Evolutionary conservation across 139 green algal species (phyloP).

Genomic region (Tetraselmis chui): DNA sequence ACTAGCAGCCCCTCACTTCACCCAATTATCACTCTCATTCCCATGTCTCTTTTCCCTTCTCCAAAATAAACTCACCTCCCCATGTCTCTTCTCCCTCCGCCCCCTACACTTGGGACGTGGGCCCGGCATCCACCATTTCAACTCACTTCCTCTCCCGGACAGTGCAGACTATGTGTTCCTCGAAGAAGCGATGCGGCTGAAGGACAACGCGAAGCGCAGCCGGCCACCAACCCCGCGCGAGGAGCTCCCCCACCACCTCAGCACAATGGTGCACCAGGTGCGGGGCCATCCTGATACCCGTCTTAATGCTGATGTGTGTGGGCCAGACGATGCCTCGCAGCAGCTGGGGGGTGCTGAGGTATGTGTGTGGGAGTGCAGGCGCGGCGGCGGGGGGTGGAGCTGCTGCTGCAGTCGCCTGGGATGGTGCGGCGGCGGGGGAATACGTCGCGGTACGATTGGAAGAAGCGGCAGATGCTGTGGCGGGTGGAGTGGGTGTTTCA

Average conservation of each 20-base stretch:
- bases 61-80: no score
- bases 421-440: conserved; percentile 47
- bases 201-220: conserved; percentile 40
- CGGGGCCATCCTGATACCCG: conserved; percentile 30
- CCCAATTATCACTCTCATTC: no score
- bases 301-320: conserved; percentile 27
- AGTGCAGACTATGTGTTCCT: conserved; percentile 52
- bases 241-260: conserved; percentile 38
- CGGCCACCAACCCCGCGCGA: conserved; percentile 24
- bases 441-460: conserved; percentile 46
- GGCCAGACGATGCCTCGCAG: neutral
- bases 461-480: conserved; percentile 43
- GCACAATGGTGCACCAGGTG: conserved; percentile 38
- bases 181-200: conserved; percentile 37
- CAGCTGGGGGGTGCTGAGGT: neutral
- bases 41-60: no score
- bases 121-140: no score
- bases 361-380: neutral
- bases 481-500: conserved; percentile 54
- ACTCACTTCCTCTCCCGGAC: no score
- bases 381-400: neutral
- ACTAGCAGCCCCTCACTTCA: no score
- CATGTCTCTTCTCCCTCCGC: no score
- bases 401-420: conserved; percentile 18
- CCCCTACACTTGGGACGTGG: no score